These are phyloP conservation scores for Cryptococcus wingfieldii DNA, from an alignment of 1,284 basidiomycete genomes.

Conservation along the genomic window DNA sequence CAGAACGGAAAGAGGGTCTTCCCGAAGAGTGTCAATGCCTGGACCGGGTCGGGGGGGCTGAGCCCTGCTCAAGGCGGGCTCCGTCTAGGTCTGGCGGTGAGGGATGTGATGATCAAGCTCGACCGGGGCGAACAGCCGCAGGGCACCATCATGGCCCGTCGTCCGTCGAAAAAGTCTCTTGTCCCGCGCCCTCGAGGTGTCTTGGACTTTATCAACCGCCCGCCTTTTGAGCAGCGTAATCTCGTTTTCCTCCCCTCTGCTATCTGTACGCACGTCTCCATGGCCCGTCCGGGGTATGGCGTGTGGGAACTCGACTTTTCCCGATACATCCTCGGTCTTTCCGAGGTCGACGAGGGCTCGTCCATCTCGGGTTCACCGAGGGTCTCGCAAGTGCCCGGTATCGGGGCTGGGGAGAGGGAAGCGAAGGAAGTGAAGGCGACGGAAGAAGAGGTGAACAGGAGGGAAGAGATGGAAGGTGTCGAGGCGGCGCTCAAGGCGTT, in stretches of 20 bases:
- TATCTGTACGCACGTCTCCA: constrained; percentile 30
- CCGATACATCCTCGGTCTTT: constrained; percentile 33
- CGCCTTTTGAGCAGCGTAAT: constrained; percentile 43
- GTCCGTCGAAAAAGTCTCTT: constrained; percentile 9
- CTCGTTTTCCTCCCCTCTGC: constrained; percentile 31
- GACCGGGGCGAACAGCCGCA: constrained; percentile 29
- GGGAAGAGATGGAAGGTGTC: neutral
- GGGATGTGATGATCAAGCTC: constrained; percentile 24
- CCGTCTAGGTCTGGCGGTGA: constrained; percentile 26
- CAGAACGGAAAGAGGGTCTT: constrained; percentile 36
- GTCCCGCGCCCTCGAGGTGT: constrained; percentile 29
- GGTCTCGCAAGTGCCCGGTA: neutral
- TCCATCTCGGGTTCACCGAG: neutral
- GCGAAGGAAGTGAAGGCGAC: neutral
- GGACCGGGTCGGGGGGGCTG: constrained; percentile 16
- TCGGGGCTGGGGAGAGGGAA: neutral
- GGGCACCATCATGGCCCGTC: constrained; percentile 8
- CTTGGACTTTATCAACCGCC: constrained; percentile 36
- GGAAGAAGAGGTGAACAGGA: neutral
- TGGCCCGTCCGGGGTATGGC: constrained; percentile 40
- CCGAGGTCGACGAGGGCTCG: constrained; percentile 22
- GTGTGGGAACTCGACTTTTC: constrained; percentile 43
- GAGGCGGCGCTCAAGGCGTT: constrained; percentile 4
- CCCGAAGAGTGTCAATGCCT: constrained; percentile 36
- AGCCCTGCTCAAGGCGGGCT: constrained; percentile 33